Percentiles rank a stretch among this genome's conserved stretches.
These are phyloP conservation scores for Volvox carteri DNA, from an alignment of 163 green algal species.

Conservation along the genomic window DNA sequence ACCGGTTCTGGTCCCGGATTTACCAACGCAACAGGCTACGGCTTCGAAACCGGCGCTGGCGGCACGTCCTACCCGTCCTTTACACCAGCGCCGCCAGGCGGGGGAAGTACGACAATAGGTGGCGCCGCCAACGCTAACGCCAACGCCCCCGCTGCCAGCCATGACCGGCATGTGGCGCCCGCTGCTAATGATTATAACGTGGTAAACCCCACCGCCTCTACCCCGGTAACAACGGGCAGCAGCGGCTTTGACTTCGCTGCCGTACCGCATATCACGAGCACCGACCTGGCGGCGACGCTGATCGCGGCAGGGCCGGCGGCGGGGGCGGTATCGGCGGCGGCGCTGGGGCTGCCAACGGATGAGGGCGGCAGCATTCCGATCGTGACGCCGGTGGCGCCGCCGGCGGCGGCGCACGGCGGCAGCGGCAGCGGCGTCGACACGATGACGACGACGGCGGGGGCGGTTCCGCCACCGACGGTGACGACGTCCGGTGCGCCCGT, in stretches of 20 bases:
- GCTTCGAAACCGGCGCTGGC: neutral
- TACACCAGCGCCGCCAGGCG: neutral
- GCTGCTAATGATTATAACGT: conserved; percentile 1
- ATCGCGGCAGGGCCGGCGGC: conserved; percentile 38
- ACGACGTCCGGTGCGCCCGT: conserved; percentile 9
- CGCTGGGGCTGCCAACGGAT: conserved; percentile 1
- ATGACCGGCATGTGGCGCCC: conserved; percentile 21
- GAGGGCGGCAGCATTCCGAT: conserved; percentile 1
- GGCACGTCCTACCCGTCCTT: neutral
- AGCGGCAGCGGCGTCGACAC: neutral
- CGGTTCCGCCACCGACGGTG: neutral
- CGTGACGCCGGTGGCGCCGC: neutral
- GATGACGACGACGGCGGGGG: neutral
- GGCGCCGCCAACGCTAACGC: conserved; percentile 16
- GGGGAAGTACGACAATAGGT: conserved; percentile 9
- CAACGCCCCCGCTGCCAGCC: conserved; percentile 30
- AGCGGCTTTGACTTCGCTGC: neutral
- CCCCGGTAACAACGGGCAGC: neutral
- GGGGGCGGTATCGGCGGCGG: conserved; percentile 28
- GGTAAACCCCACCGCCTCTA: neutral
- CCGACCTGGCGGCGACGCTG: conserved; percentile 27
- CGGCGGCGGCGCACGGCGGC: neutral
- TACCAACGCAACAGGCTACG: neutral
- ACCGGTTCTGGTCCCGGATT: too few species aligned
- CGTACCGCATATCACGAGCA: neutral